phyloP scores from a whole-genome alignment of 1,139 yeast species.

The Geotrichum fermentans region DNA sequence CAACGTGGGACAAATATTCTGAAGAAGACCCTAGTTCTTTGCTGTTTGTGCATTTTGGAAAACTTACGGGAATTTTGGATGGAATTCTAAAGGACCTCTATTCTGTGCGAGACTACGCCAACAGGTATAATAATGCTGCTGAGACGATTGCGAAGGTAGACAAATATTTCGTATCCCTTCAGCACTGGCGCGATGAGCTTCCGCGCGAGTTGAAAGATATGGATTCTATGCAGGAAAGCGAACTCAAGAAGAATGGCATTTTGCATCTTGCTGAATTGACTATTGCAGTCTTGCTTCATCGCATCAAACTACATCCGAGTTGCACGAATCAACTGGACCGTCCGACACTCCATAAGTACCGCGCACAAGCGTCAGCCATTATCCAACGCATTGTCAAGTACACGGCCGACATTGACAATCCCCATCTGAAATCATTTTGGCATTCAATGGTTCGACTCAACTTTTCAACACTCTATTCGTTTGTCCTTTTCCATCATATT shows the following conservation, averaged over 20 bases:
- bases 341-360: conserved; percentile 24
- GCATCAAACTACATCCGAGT: conserved; percentile 31
- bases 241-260: conserved; percentile 27
- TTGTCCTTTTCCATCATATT: conserved; percentile 35
- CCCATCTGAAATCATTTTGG: conserved; percentile 40
- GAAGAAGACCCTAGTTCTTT: conserved; percentile 34
- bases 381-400: conserved; percentile 34
- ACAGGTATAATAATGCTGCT: conserved; percentile 24
- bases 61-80: conserved; percentile 34
- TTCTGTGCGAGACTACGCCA: conserved; percentile 26
- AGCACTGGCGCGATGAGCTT: conserved; percentile 32
- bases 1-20: conserved; percentile 29
- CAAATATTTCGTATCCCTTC: conserved; percentile 26
- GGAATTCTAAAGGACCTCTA: conserved; percentile 32
- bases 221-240: conserved; percentile 23
- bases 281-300: conserved; percentile 34
- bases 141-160: conserved; percentile 26
- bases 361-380: conserved; percentile 33
- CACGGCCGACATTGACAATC: conserved; percentile 37
- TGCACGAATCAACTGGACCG: conserved; percentile 25
- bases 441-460: conserved; percentile 34
- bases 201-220: conserved; percentile 33
- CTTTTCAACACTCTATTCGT: conserved; percentile 37
- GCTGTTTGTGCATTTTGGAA: conserved; percentile 34
- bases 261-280: conserved; percentile 35